These are phyloP conservation scores for Spizellomyces punctatus DNA, from an alignment of 192 early-diverging fungal species.

Conservation along the genomic window DNA sequence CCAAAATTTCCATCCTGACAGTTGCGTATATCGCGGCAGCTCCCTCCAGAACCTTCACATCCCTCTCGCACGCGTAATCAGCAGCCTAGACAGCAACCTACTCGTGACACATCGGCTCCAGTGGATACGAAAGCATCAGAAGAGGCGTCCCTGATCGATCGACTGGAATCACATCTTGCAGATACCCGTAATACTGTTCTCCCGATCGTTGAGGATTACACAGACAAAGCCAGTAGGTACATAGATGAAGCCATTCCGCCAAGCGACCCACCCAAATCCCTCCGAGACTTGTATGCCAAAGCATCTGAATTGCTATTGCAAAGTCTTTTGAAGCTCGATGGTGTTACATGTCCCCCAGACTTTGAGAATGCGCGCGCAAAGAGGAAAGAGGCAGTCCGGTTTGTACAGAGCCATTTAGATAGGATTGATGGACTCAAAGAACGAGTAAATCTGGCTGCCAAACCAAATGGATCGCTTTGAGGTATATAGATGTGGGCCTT, in stretches of 20 bases:
- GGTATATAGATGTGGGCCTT: too few species aligned
- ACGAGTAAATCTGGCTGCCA: constrained; percentile 41
- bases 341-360: constrained; percentile 67
- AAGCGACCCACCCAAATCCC: constrained; percentile 52
- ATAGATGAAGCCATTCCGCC: constrained; percentile 38
- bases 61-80: not conserved
- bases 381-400: constrained; percentile 71
- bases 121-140: not conserved
- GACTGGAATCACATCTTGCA: constrained; percentile 43
- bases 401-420: constrained; percentile 76
- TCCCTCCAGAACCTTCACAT: not conserved
- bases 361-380: constrained; percentile 72
- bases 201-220: constrained; percentile 52
- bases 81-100: not conserved
- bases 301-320: constrained; percentile 80
- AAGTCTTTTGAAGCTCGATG: constrained; percentile 73
- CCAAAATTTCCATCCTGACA: too few species aligned
- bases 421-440: constrained; percentile 71
- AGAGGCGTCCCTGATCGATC: not conserved
- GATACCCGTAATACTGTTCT: constrained; percentile 34
- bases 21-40: too few species aligned
- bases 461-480: too few species aligned
- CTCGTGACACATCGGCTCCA: not conserved
- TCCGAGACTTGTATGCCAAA: constrained; percentile 66
- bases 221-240: constrained; percentile 20